These are phyloP conservation scores for Zelonia costaricensis DNA, from an alignment of 208 protist genomes.

Conservation along the genomic window DNA sequence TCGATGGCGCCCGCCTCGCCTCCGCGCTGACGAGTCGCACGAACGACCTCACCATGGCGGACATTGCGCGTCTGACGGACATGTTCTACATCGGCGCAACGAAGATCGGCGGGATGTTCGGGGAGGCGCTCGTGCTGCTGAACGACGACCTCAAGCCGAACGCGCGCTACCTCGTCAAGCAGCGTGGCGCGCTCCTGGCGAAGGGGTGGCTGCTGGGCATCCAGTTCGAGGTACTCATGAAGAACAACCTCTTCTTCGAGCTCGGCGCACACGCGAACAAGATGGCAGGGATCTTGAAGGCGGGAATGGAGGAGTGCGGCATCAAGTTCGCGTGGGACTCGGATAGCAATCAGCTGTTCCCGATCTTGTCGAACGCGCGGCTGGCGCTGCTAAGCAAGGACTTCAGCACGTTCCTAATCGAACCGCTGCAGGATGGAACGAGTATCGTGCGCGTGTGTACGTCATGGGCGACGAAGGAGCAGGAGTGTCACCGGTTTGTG, in stretches of 20 bases:
- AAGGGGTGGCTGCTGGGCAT: conserved; percentile 60
- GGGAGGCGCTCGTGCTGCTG: conserved; percentile 44
- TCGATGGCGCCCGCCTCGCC: conserved; percentile 47
- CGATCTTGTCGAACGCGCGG: conserved; percentile 18
- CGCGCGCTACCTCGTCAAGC: conserved; percentile 43
- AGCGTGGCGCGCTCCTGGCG: conserved; percentile 49
- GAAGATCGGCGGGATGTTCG: conserved; percentile 45
- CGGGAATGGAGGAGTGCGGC: conserved; percentile 40
- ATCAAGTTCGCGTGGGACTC: conserved; percentile 23
- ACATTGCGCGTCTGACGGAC: conserved; percentile 45
- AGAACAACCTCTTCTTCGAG: conserved; percentile 33
- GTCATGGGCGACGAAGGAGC: conserved; percentile 47
- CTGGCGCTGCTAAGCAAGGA: conserved; percentile 12
- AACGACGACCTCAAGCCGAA: conserved; percentile 36
- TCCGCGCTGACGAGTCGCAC: conserved; percentile 26
- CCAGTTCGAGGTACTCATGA: conserved; percentile 52
- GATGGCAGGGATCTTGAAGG: conserved; percentile 35
- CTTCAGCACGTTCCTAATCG: conserved; percentile 21
- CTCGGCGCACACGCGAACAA: conserved; percentile 42
- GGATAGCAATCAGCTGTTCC: conserved; percentile 44
- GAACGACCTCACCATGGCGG: conserved; percentile 43
- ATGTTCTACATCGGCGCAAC: conserved; percentile 58
- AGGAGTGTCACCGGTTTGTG: conserved; percentile 46
- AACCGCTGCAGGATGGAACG: conserved; percentile 13
- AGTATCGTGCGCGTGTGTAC: conserved; percentile 38